Evolutionary conservation across 1,139 yeast genomes (phyloP).

Genomic region (Chernovozyma aurita): DNA sequence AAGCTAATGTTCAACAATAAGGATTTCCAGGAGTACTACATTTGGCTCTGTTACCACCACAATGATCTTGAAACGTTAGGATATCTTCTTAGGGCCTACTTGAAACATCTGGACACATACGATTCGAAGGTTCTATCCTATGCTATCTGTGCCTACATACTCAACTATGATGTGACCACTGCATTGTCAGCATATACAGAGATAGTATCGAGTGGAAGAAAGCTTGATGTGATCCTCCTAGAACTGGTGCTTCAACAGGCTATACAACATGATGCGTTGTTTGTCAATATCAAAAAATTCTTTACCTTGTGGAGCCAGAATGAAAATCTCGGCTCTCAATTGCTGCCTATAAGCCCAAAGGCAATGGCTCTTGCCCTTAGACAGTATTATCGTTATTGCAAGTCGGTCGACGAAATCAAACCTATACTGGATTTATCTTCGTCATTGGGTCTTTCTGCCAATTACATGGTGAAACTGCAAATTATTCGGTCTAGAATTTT

Average conservation of each 20-base stretch:
- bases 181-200: slow-evolving; percentile 2
- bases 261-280: slow-evolving; percentile 26
- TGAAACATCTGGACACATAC: slow-evolving; percentile 13
- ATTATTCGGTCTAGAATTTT: slow-evolving; percentile 1
- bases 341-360: slow-evolving; percentile 23
- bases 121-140: slow-evolving; percentile 26
- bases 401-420: neutral
- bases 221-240: slow-evolving; percentile 22
- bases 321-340: slow-evolving; percentile 16
- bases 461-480: slow-evolving; percentile 5
- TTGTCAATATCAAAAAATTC: slow-evolving; percentile 18
- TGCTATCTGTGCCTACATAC: slow-evolving; percentile 25
- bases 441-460: neutral
- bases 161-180: slow-evolving; percentile 22
- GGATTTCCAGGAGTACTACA: slow-evolving; percentile 20
- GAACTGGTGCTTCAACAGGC: slow-evolving; percentile 25
- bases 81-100: slow-evolving; percentile 16
- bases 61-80: slow-evolving; percentile 23
- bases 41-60: slow-evolving; percentile 32
- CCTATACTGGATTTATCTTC: neutral
- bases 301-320: neutral
- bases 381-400: neutral
- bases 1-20: slow-evolving; percentile 8
- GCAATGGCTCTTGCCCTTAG: slow-evolving; percentile 16
- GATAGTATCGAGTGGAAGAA: slow-evolving; percentile 7